Evolutionary conservation across 495 filamentous ascomycete species (phyloP), one percentile per base, ranked within the genome.

Genomic region (Daldinia decipiens): DNA sequence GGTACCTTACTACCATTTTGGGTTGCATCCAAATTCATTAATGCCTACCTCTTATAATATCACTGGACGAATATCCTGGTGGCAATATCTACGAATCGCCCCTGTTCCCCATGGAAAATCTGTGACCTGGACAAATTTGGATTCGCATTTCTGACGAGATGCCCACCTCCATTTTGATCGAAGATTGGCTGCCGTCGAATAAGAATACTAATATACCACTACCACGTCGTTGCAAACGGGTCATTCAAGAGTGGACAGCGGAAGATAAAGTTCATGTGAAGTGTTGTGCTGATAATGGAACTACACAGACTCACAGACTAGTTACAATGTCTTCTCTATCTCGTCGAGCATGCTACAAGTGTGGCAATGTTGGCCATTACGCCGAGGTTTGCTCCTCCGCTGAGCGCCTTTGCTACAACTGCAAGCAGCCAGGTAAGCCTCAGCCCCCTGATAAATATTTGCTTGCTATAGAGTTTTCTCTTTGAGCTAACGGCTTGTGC

Each of bases 281-380:
- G 62, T 75, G 72, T 61, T 65, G 68, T 73, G 77, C 79, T 82
- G 73, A 80, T 67, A 65, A 78, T 77, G 70, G 77, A 74, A 65
- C 57, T 50, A 63, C 71, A 76, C 79, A 82, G 80, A 81, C 68
- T 57, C 75, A 77, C 70, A 77, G 64, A 73, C 70, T 78, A 66
- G 62, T 79, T 74, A 80, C 73, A 70, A 95, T 93, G 90, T 95
- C 94, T 84, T 97, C 96, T 74, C 87, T 98, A 78, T 95, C 94
- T 79, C 93, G 95, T 81, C 92, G 96, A 81, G 96, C 95, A 69
- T 99, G 96, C 89, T 99, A 98, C 88, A 99, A 99, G 86, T 99
- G 96, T 86, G 96, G 96, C 82, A 97, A 97, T 78, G 94, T 99
- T 79, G 95, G 95, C 81, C 95, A 99, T 85, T 98, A 96, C 79